These are phyloP conservation scores for Fraxinus platypoda DNA, from an alignment of 305 asterid species.

Conservation along the genomic window DNA sequence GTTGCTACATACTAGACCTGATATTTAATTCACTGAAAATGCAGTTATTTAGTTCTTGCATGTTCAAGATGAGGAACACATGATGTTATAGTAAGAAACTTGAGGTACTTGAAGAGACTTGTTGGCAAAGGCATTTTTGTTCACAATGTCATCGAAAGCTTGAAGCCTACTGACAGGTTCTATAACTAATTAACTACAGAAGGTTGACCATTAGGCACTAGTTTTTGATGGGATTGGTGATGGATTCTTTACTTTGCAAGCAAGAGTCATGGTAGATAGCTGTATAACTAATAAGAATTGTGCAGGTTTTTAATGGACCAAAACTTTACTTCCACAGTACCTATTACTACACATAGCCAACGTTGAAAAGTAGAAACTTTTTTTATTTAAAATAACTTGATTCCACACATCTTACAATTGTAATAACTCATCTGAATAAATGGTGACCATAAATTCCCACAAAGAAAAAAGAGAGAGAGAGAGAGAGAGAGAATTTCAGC, in stretches of 20 bases:
- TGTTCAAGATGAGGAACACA: neutral
- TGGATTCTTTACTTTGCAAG: neutral
- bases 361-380: neutral
- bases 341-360: neutral
- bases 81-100: neutral
- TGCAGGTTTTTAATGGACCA: neutral
- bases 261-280: neutral
- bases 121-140: neutral
- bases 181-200: neutral
- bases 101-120: neutral
- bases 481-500: neutral
- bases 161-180: neutral
- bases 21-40: neutral
- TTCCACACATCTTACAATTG: neutral
- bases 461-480: neutral
- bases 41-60: neutral
- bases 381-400: neutral
- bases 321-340: neutral
- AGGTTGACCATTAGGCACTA: neutral
- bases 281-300: neutral
- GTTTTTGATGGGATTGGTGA: neutral
- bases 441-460: neutral
- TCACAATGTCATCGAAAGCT: neutral
- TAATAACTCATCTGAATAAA: neutral
- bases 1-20: neutral